Evolutionary conservation across 805 yeast genomes (phyloP).

Genomic region (Metschnikowia gruessii): DNA sequence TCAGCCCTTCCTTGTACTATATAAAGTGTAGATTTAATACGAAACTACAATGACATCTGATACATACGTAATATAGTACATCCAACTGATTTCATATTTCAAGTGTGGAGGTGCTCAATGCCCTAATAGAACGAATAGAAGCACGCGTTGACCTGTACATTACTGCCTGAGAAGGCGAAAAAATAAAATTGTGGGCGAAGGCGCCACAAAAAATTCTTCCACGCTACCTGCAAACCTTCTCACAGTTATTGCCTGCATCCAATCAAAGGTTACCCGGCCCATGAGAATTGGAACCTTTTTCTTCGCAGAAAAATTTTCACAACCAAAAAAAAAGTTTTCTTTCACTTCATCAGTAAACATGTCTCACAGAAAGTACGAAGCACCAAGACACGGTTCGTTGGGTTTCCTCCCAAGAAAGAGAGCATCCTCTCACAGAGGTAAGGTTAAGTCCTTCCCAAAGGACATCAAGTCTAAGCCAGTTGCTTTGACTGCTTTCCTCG

Average conservation of each 20-base stretch:
- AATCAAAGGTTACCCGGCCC: constrained; percentile 7
- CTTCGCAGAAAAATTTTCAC: constrained; percentile 11
- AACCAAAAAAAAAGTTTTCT: constrained; percentile 9
- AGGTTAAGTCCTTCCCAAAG: constrained; percentile 99
- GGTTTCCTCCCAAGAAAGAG: constrained; percentile 99
- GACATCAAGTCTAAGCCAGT: constrained; percentile 97
- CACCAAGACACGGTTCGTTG: constrained; percentile 99
- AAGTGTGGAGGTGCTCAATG: no score
- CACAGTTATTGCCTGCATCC: neutral
- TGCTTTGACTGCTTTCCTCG: constrained; percentile 98
- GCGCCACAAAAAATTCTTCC: neutral
- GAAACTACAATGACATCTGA: no score
- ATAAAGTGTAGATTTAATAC: no score
- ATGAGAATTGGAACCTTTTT: neutral
- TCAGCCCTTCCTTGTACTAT: no score
- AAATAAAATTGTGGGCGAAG: no score
- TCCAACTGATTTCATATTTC: no score
- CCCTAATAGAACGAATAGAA: no score
- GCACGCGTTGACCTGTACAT: no score
- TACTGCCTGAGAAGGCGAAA: neutral
- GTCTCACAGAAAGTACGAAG: constrained; percentile 99
- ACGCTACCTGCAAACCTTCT: neutral
- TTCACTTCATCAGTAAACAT: constrained; percentile 43
- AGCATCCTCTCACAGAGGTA: constrained; percentile 97
- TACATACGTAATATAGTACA: no score